phyloP scores from a whole-genome alignment of 1,139 yeast species.

The Debaryomyces fabryi region DNA sequence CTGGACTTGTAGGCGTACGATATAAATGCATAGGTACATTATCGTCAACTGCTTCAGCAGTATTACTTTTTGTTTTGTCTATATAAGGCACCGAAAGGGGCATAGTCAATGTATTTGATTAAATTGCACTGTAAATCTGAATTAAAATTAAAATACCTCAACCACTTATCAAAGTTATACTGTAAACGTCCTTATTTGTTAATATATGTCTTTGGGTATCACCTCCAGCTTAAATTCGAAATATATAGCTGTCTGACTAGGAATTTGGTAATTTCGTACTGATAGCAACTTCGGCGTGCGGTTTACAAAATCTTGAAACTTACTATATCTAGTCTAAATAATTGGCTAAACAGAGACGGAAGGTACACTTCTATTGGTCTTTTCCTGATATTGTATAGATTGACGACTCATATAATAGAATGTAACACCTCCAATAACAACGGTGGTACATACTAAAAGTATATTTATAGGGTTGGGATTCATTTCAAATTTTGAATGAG shows the following conservation, averaged over 20 bases:
- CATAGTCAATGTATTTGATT: background rate
- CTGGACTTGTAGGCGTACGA: conserved; percentile 4
- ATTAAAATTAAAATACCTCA: background rate
- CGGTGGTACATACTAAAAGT: conserved; percentile 30
- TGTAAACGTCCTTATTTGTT: background rate
- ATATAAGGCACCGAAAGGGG: background rate
- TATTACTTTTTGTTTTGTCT: background rate
- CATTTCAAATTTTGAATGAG: conserved; percentile 44
- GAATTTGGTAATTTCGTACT: background rate
- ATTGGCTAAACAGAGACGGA: background rate
- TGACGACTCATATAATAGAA: conserved; percentile 35
- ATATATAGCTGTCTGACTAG: background rate
- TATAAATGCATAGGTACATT: background rate
- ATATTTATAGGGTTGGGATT: conserved; percentile 46
- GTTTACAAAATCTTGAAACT: background rate
- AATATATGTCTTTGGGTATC: background rate
- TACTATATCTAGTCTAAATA: background rate
- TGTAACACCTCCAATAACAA: conserved; percentile 33
- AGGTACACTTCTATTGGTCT: conserved; percentile 15
- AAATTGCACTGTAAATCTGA: background rate
- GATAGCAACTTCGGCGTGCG: background rate
- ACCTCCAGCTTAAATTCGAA: background rate
- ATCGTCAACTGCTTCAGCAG: conserved; percentile 1
- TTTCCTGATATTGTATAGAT: conserved; percentile 25
- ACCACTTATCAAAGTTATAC: background rate